Evolutionary conservation across 108 stramenopile genomes (phyloP).

Genomic region (Pseudonitzschia delicatissima): DNA sequence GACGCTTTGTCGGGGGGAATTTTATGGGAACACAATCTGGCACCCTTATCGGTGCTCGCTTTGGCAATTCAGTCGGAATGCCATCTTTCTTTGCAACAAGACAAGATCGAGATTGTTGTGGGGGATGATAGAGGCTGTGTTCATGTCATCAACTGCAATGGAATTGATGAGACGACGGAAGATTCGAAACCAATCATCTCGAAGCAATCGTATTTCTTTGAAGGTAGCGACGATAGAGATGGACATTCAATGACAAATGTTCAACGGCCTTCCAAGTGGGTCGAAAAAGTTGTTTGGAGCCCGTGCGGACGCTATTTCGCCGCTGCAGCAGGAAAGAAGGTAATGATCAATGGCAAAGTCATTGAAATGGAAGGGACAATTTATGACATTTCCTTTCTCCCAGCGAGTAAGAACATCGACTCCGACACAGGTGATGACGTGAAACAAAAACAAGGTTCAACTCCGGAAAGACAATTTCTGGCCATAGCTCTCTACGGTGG

Average conservation of each 20-base stretch:
- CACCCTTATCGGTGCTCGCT: neutral
- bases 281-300: slow-evolving; percentile 1
- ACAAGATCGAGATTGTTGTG: neutral
- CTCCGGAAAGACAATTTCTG: neutral
- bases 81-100: neutral
- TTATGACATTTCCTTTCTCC: neutral
- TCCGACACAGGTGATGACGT: neutral
- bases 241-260: neutral
- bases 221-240: neutral
- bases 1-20: neutral
- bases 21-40: neutral
- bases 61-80: neutral
- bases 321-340: slow-evolving; percentile 4
- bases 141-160: neutral
- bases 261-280: neutral
- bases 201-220: neutral
- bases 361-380: slow-evolving; percentile 1
- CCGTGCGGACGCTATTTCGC: neutral
- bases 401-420: neutral
- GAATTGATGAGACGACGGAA: neutral
- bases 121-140: neutral
- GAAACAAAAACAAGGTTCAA: neutral
- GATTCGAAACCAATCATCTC: neutral
- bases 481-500: slow-evolving; percentile 5
- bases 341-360: neutral